Base-by-base conservation (phyloP, 768 basidiomycete species). In the Podaxis sp. region DNA sequence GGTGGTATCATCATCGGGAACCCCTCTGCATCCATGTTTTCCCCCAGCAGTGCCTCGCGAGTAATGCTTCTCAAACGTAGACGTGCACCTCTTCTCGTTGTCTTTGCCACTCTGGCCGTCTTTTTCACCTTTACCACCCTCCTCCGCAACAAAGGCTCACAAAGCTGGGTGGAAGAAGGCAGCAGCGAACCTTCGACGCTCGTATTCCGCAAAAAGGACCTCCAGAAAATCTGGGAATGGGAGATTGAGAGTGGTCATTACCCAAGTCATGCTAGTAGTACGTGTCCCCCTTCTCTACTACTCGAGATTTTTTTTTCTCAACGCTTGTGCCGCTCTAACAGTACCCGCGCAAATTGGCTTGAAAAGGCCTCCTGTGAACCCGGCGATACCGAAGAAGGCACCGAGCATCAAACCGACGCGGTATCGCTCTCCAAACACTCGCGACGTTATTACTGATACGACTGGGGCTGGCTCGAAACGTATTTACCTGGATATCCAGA, bases 191-290 rank as follows among this genome's bases (percentile, higher is more conserved):
- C 84, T 15, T 77, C 90, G 1, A 92, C 92, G 40, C 81, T 93
- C 28, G 88, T 92, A 40, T 93, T 85, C 68, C 77, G 78, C 44
- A 80, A 87, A 28, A 80, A 87, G 46, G 90, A 95, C 69, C 73
- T 96, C 33, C 89, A 90, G 72, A 82, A 85, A 71, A 90, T 98
- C 71, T 97, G 95, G 95, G 83, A 86, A 65, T 97, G 95, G 95
- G 95, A 96, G 79, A 82, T 97, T 61, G 83, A 87, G 46, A 90
- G 91, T 67, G 95, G 95, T 5, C 94, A 96, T 76, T 91, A 90
- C 76, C 95, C 95, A 24, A 92, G 89, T 71, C 79, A 77, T 53
- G 80, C 84, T 56, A 80, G 82, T 55, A 84, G 92, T 92, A 74
- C 71, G 91, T 75, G 52, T 39, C 59, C 49, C 51, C 19, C 40